Base-by-base conservation (phyloP, 805 yeast species). In the Sugiyamaella floridensis region DNA sequence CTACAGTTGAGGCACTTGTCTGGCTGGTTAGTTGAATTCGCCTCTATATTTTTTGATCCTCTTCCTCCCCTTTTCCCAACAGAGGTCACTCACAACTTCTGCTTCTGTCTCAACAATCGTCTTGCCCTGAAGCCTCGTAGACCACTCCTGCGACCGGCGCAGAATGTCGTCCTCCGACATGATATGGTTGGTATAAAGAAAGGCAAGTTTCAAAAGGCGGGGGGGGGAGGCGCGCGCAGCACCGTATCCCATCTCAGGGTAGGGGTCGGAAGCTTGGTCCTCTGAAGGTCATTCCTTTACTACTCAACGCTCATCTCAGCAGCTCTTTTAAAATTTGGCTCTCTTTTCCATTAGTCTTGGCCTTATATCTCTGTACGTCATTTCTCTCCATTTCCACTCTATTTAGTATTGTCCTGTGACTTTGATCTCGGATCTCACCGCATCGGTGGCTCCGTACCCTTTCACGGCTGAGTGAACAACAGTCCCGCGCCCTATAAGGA, bases 111-210 rank as follows among this genome's bases (percentile, higher is more conserved):
- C 52, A 11, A 56, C 57, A 32, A 53, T 52, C 9, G 42, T 40
- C 51, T 54, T 56, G 22, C 58, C 58, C 8, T 28, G 20, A 4
- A 57, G 49, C 46, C 55, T 51, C 16, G 19, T 19, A n/a, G 48
- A 18, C 59, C 59, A 56, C 40, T 56, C 48, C 7, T 51, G 42
- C 12, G 44, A 26, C 40, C 54, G 44, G 16, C 19, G 32, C 14
- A 22, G 26, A n/a, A 48, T 50, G n/a, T 45, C 48, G 29, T 26
- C 48, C 5, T 15, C 48, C 28, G 48, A 45, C 40, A 32, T 45
- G 18, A 20, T 45, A 11, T 9, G 20, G 29, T 11, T n/a, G n/a
- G n/a, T n/a, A n/a, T n/a, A n/a, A n/a, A 11, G 2, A 12, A 28
- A 4, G 29, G 14, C 15, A 28, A 20, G 34, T 20, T 26, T 4